Base-by-base conservation (phyloP, 495 filamentous ascomycete genomes). In the Cercophora scortea region DNA sequence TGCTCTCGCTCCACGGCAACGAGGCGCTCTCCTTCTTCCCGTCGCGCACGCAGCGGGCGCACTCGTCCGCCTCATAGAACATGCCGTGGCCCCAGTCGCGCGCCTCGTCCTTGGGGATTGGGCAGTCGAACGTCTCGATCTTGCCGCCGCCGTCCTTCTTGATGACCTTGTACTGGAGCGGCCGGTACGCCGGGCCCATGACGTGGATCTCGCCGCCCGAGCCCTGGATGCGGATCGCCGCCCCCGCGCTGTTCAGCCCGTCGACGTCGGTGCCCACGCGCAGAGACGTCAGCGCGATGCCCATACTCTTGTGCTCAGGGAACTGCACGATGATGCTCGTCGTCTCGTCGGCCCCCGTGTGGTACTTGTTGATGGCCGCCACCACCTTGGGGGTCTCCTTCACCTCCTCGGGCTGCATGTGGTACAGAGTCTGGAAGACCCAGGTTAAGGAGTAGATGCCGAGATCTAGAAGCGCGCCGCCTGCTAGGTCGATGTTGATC, bases 41-140 rank as follows among this genome's bases (percentile, higher is more conserved):
- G 73, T 96, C 89, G 45, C 86, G 78, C 54, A 96, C 61, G 63
- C 88, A 94, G 18, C 87, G 75, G 43, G 86, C 90, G 54, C 81
- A 86, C 73, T 92, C 90, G 74, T 96, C 92, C 15, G 92, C 92
- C 67, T 96, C 90, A 86, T 86, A 96, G 71, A 87, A 92, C 89
- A 94, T 95, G 18, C 90, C 91, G 57, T 87, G 82, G 15, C 87
- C 89, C 60, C 77, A 76, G 47, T 69, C 56, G 35, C 65, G 67
- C 53, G 67, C 70, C 11, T 64, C 57, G 57, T 81, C 77, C 48
- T 63, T 67, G 17, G 86, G 85, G 57, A 90, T 83, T 9, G 78
- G 74, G 59, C 76, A 84, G 54, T 85, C 72, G 13, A 85, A 74
- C 49, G 82, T 77, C 59, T 83, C 75, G 4, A 81, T 63, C 47